phyloP scores from a whole-genome alignment of 2,329 filamentous ascomycete species.

The Reticulascus tulasneorum region DNA sequence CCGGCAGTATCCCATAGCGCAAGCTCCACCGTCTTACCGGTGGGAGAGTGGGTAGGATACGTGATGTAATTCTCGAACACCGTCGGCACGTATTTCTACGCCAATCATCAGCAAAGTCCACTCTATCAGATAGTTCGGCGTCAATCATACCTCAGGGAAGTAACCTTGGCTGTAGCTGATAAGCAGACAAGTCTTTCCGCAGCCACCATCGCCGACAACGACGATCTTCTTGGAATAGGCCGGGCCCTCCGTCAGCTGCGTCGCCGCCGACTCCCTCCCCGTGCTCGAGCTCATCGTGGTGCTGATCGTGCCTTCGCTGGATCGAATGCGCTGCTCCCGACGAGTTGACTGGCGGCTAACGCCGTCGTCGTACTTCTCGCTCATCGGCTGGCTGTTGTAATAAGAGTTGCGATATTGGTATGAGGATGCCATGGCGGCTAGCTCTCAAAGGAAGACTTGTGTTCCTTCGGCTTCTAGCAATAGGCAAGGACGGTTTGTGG shows the following conservation, averaged over 20 bases:
- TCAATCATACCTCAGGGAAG: conserved; percentile 81
- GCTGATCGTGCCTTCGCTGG: conserved; percentile 87
- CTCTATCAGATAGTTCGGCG: background rate
- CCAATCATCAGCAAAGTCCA: conserved; percentile 5
- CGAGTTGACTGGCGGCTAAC: conserved; percentile 21
- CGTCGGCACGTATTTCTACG: conserved; percentile 99
- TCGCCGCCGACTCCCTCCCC: conserved; percentile 72
- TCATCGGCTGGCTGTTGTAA: conserved; percentile 37
- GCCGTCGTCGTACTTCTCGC: conserved; percentile 36
- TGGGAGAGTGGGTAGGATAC: conserved; percentile 81
- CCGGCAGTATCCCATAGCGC: conserved; percentile 98
- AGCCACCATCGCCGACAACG: conserved; percentile 95
- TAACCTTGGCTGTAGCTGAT: conserved; percentile 99
- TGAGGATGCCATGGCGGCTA: conserved; percentile 42
- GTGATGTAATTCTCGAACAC: conserved; percentile 99
- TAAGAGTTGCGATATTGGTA: conserved; percentile 52
- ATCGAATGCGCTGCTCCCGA: conserved; percentile 55
- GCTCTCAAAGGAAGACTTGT: too few species aligned
- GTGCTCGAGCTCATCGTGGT: conserved; percentile 75
- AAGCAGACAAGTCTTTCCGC: conserved; percentile 95
- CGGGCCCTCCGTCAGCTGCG: conserved; percentile 84
- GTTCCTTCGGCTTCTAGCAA: too few species aligned
- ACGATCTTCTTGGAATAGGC: conserved; percentile 99
- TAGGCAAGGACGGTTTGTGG: too few species aligned
- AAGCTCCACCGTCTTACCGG: conserved; percentile 92